Evolutionary conservation across 768 basidiomycete genomes (phyloP).

Genomic region (Amanita thiersii): DNA sequence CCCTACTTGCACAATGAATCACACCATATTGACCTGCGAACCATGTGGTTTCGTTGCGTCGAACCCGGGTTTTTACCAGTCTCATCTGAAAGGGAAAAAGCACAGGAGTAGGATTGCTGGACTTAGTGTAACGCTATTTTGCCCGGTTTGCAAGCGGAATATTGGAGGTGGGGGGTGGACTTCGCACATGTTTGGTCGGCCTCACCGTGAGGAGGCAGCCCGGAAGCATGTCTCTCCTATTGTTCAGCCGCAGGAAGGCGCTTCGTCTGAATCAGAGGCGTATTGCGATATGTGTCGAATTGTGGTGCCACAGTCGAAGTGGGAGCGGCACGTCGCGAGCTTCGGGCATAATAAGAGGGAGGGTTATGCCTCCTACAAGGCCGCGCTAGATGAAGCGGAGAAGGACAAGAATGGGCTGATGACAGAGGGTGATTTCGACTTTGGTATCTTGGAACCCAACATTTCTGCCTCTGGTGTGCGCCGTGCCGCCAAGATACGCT

Average conservation of each 20-base stretch:
- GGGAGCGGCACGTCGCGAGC: conserved; percentile 24
- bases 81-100: conserved; percentile 13
- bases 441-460: conserved; percentile 37
- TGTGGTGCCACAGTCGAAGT: conserved; percentile 17
- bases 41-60: conserved; percentile 15
- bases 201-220: background rate
- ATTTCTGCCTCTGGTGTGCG: conserved; percentile 19
- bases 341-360: conserved; percentile 27
- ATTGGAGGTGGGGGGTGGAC: conserved; percentile 1
- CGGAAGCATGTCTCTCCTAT: conserved; percentile 1
- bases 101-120: conserved; percentile 7
- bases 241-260: conserved; percentile 14
- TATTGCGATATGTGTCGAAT: conserved; percentile 22
- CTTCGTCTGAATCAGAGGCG: background rate
- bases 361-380: conserved; percentile 28
- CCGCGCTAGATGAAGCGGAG: conserved; percentile 42
- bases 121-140: conserved; percentile 4
- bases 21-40: conserved; percentile 14
- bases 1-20: conserved; percentile 8
- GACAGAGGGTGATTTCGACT: conserved; percentile 37
- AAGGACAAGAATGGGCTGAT: conserved; percentile 45
- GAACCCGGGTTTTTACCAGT: conserved; percentile 9
- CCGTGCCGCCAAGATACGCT: conserved; percentile 13
- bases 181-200: conserved; percentile 2
- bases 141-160: conserved; percentile 7